Base-by-base conservation (phyloP, 768 basidiomycete species). In the Suillus luteus region DNA sequence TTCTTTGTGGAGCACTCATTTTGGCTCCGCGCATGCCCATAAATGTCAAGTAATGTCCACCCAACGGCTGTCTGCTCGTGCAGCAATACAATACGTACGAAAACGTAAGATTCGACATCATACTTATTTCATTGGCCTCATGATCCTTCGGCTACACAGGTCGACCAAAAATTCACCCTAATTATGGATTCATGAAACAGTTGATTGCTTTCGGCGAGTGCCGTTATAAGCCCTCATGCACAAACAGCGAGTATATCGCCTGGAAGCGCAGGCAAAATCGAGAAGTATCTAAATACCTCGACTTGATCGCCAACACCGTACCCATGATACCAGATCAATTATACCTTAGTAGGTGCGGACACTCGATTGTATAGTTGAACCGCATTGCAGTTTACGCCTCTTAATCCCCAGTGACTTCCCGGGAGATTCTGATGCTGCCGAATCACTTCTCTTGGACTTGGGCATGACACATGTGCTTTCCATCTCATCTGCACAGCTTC, bases 221-320 rank as follows among this genome's bases (percentile, higher is more conserved):
- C 65, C 73, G 77, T 46, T 86, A 82, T 68, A 72, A 76, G 24
- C 81, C 84, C 0, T 78, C 76, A 1, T 76, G 76, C 31, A 70
- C 73, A 0, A 78, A 85, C 63, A 62, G 76, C 2, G 76, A 75
- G 22, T 89, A 89, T 64, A 78, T 79, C 5, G 72, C 81, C n/a
- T 89, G 87, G 87, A 86, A 83, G 68, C 81, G 85, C 14, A 76
- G 79, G 37, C 82, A 84, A 63, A 77, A 78, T 55, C 85, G 83
- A 63, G 82, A 84, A 38, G 84, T 86, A 49, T 81, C 80, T 3
- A 73, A 75, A 54, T 89, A 84, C 68, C 70, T 89, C 35, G 84
- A 82, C 65, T 73, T 80, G 37, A 69, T 87, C 58, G 72, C 77
- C 33, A 85, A 89, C 59, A 84, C 84, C 14, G 81, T 82, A n/a